Evolutionary conservation across 768 basidiomycete genomes (phyloP).

Genomic region (Leucosporidium creatinivorum): DNA sequence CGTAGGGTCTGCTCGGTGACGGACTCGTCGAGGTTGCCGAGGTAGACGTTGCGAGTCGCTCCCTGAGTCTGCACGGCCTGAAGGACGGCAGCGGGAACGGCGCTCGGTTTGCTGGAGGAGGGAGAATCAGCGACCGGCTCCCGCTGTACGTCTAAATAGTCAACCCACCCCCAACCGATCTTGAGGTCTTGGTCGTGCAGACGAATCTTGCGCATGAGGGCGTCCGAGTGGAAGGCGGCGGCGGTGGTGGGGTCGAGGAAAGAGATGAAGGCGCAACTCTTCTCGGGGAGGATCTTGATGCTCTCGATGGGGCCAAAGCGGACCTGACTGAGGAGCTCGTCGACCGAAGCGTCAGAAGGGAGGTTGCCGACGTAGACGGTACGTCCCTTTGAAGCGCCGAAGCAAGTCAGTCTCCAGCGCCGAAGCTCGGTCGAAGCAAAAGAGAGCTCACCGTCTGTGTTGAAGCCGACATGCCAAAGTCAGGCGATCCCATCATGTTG

Average conservation of each 20-base stretch:
- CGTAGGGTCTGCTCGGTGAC: constrained; percentile 52
- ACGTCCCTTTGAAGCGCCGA: constrained; percentile 43
- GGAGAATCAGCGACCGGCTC: no score
- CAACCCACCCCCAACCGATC: constrained; percentile 76
- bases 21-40: constrained; percentile 83
- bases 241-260: constrained; percentile 91
- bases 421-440: neutral
- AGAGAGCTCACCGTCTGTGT: constrained; percentile 21
- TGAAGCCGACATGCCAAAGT: constrained; percentile 5
- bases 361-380: constrained; percentile 97
- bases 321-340: constrained; percentile 94
- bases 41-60: constrained; percentile 90
- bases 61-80: constrained; percentile 85
- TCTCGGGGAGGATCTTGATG: constrained; percentile 89
- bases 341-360: constrained; percentile 88
- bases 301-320: constrained; percentile 95
- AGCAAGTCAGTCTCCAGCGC: neutral
- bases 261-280: constrained; percentile 85
- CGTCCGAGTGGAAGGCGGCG: constrained; percentile 94
- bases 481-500: constrained; percentile 11
- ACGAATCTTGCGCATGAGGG: constrained; percentile 83
- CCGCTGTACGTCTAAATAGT: neutral
- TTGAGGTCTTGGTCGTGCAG: constrained; percentile 94
- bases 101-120: constrained; percentile 57
- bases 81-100: constrained; percentile 75